phyloP scores from a whole-genome alignment of 2,329 filamentous ascomycete genomes.

The Ophiocordyceps camponoti-rufipedis region DNA sequence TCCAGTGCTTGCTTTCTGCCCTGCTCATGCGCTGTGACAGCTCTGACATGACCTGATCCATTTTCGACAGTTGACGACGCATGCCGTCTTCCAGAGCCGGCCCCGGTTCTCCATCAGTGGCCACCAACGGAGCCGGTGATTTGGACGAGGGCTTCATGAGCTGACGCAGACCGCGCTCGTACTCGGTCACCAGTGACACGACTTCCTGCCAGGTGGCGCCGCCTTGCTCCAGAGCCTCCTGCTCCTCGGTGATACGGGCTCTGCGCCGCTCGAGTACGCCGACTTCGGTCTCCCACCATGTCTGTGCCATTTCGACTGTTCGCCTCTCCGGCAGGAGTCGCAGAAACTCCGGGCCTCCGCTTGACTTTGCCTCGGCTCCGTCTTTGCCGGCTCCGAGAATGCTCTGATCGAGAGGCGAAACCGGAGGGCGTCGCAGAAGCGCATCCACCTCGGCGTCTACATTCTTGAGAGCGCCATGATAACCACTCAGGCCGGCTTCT shows the following conservation, averaged over 20 bases:
- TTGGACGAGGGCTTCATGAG: slow-evolving; percentile 23
- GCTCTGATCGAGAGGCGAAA: slow-evolving; percentile 31
- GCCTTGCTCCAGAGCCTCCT: slow-evolving; percentile 48
- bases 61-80: slow-evolving; percentile 29
- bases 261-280: slow-evolving; percentile 34
- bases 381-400: slow-evolving; percentile 12
- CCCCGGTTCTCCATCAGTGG: slow-evolving; percentile 13
- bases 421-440: slow-evolving; percentile 39
- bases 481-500: slow-evolving; percentile 56
- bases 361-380: slow-evolving; percentile 8
- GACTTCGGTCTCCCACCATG: slow-evolving; percentile 52
- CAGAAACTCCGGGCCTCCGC: slow-evolving; percentile 34
- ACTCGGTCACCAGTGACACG: slow-evolving; percentile 38
- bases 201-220: slow-evolving; percentile 47
- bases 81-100: slow-evolving; percentile 19
- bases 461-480: slow-evolving; percentile 46
- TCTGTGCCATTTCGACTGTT: slow-evolving; percentile 50
- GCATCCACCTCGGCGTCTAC: slow-evolving; percentile 42
- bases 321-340: slow-evolving; percentile 43
- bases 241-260: slow-evolving; percentile 39
- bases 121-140: slow-evolving; percentile 4
- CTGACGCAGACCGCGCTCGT: slow-evolving; percentile 43
- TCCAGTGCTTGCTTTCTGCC: slow-evolving; percentile 50
- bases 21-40: slow-evolving; percentile 34
- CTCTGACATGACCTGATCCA: slow-evolving; percentile 35